Conservation (phyloP, 2,329 filamentous ascomycete species). For the Trichoderma atrobrunneum region DNA sequence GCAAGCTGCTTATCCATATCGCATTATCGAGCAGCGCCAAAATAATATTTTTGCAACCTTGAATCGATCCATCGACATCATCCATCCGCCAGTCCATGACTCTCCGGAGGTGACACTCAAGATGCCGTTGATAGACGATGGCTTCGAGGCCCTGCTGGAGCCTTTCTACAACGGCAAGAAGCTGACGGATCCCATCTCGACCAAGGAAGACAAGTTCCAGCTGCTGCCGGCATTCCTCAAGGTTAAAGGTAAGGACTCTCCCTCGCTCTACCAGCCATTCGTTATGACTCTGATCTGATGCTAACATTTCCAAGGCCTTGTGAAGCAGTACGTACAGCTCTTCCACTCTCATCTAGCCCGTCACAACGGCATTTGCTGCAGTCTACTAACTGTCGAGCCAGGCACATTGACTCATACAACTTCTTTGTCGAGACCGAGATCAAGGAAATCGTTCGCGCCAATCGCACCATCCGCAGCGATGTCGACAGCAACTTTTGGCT, state of each 20-base stretch:
- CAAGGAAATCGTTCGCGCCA: conserved; percentile 93
- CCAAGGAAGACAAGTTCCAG: conserved; percentile 88
- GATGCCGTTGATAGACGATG: conserved; percentile 59
- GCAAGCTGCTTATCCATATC: conserved; percentile 19
- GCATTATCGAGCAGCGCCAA: conserved; percentile 5
- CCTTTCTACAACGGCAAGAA: conserved; percentile 68
- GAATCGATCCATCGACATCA: not conserved
- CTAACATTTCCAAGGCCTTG: conserved; percentile 53
- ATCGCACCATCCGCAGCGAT: conserved; percentile 84
- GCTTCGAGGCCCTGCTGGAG: conserved; percentile 64
- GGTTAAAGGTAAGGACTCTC: conserved; percentile 68
- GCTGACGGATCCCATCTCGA: conserved; percentile 62
- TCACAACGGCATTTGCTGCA: not conserved
- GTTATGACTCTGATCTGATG: not conserved
- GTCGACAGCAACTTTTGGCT: conserved; percentile 91
- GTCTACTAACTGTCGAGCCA: conserved; percentile 27
- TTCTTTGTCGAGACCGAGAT: conserved; percentile 96
- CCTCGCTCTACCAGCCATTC: not conserved
- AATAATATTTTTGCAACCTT: conserved; percentile 1
- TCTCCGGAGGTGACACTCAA: conserved; percentile 33
- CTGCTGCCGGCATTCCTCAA: conserved; percentile 95
- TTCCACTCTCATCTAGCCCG: not conserved
- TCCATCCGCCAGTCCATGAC: conserved; percentile 27
- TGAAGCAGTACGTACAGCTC: conserved; percentile 67
- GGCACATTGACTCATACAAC: conserved; percentile 96